Percentiles rank a stretch among this genome's conserved stretches.
Conservation (phyloP, 257 asterid genomes). For the Solanum ossicruentum region DNA sequence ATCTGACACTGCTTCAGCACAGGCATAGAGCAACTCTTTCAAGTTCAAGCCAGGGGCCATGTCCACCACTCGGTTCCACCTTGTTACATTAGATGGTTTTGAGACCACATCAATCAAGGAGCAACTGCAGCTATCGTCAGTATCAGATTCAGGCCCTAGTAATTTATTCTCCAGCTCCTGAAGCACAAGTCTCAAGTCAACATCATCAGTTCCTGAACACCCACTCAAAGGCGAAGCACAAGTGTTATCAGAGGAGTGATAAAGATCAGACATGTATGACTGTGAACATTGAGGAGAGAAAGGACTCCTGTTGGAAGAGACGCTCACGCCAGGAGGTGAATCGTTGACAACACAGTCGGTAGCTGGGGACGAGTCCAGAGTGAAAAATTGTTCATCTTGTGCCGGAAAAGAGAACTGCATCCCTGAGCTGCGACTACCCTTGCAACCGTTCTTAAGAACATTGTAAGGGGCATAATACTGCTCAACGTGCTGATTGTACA, state of each 20-base stretch:
- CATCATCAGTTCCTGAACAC: constrained; percentile 63
- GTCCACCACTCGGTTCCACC: constrained; percentile 47
- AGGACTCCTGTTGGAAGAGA: constrained; percentile 55
- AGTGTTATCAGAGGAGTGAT: constrained; percentile 39
- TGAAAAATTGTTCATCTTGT: constrained; percentile 48
- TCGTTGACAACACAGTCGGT: constrained; percentile 18
- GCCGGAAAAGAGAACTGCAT: constrained; percentile 38
- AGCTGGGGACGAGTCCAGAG: constrained; percentile 71
- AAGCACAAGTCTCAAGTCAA: constrained; percentile 48
- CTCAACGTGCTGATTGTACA: constrained; percentile 33
- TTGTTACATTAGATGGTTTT: constrained; percentile 34
- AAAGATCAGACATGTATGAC: constrained; percentile 51
- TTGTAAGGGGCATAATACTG: constrained; percentile 33
- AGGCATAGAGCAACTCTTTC: constrained; percentile 44
- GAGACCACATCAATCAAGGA: constrained; percentile 26
- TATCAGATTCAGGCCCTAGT: constrained; percentile 64
- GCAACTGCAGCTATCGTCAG: constrained; percentile 47
- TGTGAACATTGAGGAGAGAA: constrained; percentile 77
- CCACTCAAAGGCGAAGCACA: constrained; percentile 79
- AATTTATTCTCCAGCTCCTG: constrained; percentile 57
- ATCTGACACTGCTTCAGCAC: constrained; percentile 70
- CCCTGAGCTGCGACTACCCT: constrained; percentile 35
- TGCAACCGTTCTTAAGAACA: constrained; percentile 31
- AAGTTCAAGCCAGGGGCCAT: constrained; percentile 69
- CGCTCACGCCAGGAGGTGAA: constrained; percentile 62